Base-by-base conservation (phyloP, 495 filamentous ascomycete species). In the Podospora fimiseda region DNA sequence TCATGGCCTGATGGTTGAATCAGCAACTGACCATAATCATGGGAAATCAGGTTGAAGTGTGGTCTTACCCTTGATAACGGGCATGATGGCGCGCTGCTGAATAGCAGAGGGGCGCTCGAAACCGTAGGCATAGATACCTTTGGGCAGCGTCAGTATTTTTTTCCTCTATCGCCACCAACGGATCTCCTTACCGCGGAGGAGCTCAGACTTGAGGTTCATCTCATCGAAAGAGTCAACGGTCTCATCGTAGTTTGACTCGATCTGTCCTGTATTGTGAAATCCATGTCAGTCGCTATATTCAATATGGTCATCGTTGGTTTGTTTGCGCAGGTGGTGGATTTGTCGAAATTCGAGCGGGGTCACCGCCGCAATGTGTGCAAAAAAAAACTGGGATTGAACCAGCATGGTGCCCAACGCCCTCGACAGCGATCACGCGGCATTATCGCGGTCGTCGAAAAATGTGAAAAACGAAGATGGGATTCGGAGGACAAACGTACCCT, bases 191-290 rank as follows among this genome's bases (percentile, higher is more conserved):
- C 89, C 93, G 78, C 93, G 91, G 65, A 98, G 87, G 66, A 98
- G 84, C 82, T 98, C 93, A 44, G 87, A 62, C 82, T 94, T 95
- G 65, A 98, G 81, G 75, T 86, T 84, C 93, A 98, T 98, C 57
- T 90, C 80, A 75, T 98, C 93, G 74, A 98, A 98, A 52, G 90
- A 95, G 75, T 99, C 93, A 71, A 91, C 93, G 64, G 92, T 89
- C 82, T 99, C 94, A 83, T 99, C 93, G 77, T 99, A 99, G 88
- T 97, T 99, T 66, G 91, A 96, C 79, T 97, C 93, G 79, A 99
- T 97, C 78, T 91, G 88, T 70, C 88, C 94, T 95, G 75, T 64
- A 69, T 56, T 40, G 43, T 13, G 22, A 38, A 40, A 47, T 13
- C 3, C 9, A 19, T 14, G 58, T 68, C 47, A 65, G 66, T 52